phyloP scores from a whole-genome alignment of 2,329 filamentous ascomycete species.

The Taxawa tesnikishii region DNA sequence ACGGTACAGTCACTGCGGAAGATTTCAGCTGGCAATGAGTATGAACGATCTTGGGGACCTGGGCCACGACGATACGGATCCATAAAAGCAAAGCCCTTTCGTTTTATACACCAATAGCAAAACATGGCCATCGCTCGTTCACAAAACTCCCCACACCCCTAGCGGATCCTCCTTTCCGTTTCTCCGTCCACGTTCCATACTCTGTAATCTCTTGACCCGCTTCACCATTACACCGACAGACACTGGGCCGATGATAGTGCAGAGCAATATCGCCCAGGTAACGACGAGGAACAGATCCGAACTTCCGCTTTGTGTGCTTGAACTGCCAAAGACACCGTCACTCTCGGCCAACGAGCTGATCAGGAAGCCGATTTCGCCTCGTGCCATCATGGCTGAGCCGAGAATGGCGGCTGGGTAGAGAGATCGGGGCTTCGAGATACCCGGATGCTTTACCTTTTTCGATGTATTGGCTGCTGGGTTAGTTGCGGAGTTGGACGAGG shows the following conservation, averaged over 20 bases:
- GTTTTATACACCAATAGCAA: too few relatives aligned
- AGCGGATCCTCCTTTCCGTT: constrained; percentile 24
- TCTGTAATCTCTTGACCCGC: constrained; percentile 30
- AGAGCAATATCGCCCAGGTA: constrained; percentile 45
- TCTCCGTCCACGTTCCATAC: constrained; percentile 16
- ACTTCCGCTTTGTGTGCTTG: constrained; percentile 8
- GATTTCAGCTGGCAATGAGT: too few relatives aligned
- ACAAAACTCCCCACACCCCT: constrained; percentile 33
- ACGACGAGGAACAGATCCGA: constrained; percentile 40
- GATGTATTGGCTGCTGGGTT: background rate
- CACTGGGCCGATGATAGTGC: constrained; percentile 43
- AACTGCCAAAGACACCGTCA: constrained; percentile 32
- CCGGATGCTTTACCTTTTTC: too few relatives aligned
- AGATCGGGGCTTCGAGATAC: constrained; percentile 28
- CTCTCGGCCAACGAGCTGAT: constrained; percentile 57
- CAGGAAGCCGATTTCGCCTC: constrained; percentile 71
- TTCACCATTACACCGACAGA: constrained; percentile 38
- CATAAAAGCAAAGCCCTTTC: too few relatives aligned
- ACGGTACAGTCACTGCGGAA: too few relatives aligned
- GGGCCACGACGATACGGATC: too few relatives aligned
- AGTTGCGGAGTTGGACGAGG: too few relatives aligned
- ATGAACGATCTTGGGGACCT: too few relatives aligned
- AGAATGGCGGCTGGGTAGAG: constrained; percentile 57
- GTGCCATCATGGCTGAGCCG: constrained; percentile 56
- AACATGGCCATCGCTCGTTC: too few relatives aligned